Evolutionary conservation across 2,329 filamentous ascomycete genomes (phyloP).

Genomic region (Colletotrichum liriopes): DNA sequence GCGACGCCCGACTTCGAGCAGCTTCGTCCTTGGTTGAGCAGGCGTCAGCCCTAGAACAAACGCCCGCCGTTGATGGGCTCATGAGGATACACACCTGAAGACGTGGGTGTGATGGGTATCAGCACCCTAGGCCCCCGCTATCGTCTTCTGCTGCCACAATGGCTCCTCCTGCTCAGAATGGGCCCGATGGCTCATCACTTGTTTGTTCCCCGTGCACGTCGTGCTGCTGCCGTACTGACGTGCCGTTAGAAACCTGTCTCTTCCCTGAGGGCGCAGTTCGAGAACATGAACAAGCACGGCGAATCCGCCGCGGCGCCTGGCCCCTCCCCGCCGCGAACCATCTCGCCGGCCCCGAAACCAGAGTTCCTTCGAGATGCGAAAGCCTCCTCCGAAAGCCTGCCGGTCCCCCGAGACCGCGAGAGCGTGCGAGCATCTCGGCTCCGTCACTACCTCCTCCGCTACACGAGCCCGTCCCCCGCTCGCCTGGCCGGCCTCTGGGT

Average conservation of each 20-base stretch:
- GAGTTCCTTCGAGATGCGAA: constrained; percentile 59
- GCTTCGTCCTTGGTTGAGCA: constrained; percentile 5
- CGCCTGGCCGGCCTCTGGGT: constrained; percentile 58
- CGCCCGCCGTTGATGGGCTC: constrained; percentile 40
- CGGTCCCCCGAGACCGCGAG: constrained; percentile 48
- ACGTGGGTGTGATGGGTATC: constrained; percentile 56
- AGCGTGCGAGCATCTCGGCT: constrained; percentile 41
- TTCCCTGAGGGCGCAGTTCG: constrained; percentile 84
- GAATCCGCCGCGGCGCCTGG: constrained; percentile 51
- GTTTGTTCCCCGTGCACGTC: constrained; percentile 60
- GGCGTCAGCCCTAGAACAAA: constrained; percentile 8
- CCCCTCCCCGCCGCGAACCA: constrained; percentile 50
- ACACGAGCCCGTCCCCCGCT: constrained; percentile 43
- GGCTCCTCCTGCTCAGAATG: constrained; percentile 66
- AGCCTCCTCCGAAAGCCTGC: constrained; percentile 55
- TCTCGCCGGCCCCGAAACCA: constrained; percentile 59
- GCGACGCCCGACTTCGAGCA: constrained; percentile 6
- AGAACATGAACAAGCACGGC: constrained; percentile 76
- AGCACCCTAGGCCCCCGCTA: constrained; percentile 50
- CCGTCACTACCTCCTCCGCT: constrained; percentile 45
- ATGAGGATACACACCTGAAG: constrained; percentile 44
- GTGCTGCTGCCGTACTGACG: constrained; percentile 47
- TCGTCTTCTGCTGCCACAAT: constrained; percentile 45
- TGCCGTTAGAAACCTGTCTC: constrained; percentile 81
- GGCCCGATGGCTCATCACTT: constrained; percentile 83